Percentiles rank a stretch among this genome's conserved stretches.
Evolutionary conservation across 1,139 yeast species (phyloP).

Genomic region (Diutina mesorugosa): DNA sequence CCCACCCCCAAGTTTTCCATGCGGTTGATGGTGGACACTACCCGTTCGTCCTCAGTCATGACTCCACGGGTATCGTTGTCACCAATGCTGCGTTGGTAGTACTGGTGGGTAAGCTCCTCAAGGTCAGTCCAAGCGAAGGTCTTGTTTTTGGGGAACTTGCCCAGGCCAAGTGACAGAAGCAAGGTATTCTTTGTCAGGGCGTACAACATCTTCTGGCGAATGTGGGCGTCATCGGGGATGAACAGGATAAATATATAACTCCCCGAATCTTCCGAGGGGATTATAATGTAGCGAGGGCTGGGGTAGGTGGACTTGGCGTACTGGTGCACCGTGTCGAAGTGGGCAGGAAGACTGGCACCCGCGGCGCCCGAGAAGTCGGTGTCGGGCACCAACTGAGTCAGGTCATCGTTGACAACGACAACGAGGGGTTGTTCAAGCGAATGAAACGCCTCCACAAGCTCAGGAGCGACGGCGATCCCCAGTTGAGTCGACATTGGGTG

Average conservation of each 20-base stretch:
- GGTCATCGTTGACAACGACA: constrained; percentile 31
- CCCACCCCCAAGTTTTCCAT: constrained; percentile 18
- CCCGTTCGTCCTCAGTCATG: constrained; percentile 49
- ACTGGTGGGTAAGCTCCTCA: constrained; percentile 43
- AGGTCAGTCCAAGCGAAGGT: constrained; percentile 41
- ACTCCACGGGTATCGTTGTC: constrained; percentile 21
- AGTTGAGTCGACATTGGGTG: constrained; percentile 53
- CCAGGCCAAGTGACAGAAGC: constrained; percentile 58
- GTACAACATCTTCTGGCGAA: constrained; percentile 81
- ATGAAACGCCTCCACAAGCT: constrained; percentile 23
- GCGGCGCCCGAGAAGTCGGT: constrained; percentile 16
- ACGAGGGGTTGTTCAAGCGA: constrained; percentile 14
- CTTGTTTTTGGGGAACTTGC: constrained; percentile 39
- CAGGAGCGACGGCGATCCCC: constrained; percentile 44
- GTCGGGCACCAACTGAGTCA: constrained; percentile 31
- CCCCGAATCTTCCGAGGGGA: constrained; percentile 10
- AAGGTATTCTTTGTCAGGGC: constrained; percentile 81
- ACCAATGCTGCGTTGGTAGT: constrained; percentile 28
- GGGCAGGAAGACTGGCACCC: constrained; percentile 4
- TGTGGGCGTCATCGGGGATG: constrained; percentile 80
- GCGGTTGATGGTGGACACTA: constrained; percentile 31
- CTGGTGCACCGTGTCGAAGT: constrained; percentile 4
- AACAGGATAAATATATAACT: constrained; percentile 54
- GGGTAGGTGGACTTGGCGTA: constrained; percentile 9
- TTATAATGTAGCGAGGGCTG: constrained; percentile 50